Evolutionary conservation across 1,284 basidiomycete species (phyloP), one percentile per base, ranked within the genome.

Genomic region (Malassezia psittaci): DNA sequence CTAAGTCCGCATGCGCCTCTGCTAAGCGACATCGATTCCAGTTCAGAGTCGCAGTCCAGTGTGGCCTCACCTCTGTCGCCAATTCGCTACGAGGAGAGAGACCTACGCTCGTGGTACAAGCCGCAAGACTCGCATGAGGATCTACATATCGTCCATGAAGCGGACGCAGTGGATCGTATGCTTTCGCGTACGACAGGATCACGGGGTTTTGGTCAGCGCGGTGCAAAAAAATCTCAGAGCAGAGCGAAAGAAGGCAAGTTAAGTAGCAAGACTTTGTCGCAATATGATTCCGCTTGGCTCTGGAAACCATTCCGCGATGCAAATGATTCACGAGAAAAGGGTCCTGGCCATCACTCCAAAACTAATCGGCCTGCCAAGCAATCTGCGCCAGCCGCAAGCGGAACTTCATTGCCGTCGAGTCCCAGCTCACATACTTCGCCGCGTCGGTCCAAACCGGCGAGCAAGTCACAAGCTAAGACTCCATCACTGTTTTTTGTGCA

Each of bases 131-230:
- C 24, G 24, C 21, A 9, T 12, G 12, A 19, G 2, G 8, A 13
- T 8, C 21, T 36, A 34, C 49, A 33, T 15, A 47, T 36, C 5
- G 6, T 15, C n/a, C 43, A 48, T 19, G 49, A 62, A 2, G 46
- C 19, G 12, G 62, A 71, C 43, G 66, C 59, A 5, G 62, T 72
- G 21, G 69, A 72, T 44, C 64, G 66, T 11, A 69, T 72, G 66
- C 62, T 72, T 6, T 51, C 61, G 19, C 60, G 67, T 16, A 61
- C 64, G 3, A 52, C 42, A 19, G 62, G 57, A 15, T 21, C 36
- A 12, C 46, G 39, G 6, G 52, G 52, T 0, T 54, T 54, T 21
- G 51, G 51, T 15, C 42, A 52, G 48, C 37, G 29, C 37, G 24
- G 12, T 11, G 41, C 12, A 32, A 29, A 29, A 29, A 29, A 29